These are phyloP conservation scores for Arachnopeziza araneosa DNA, from an alignment of 2,329 filamentous ascomycete species.

Conservation along the genomic window DNA sequence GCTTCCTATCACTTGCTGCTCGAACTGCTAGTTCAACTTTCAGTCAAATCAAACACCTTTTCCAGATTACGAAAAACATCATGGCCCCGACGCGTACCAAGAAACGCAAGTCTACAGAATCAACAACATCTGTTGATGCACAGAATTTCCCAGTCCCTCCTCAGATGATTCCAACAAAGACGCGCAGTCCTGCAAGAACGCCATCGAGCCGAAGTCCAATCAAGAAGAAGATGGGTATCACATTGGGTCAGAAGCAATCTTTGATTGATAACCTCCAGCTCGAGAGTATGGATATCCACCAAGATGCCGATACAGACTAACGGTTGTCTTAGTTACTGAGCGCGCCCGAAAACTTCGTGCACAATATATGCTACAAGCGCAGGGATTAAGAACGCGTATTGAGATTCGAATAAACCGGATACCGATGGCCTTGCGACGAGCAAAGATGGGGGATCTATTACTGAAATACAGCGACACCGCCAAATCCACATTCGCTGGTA, in stretches of 20 bases:
- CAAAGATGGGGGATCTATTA: slow-evolving; percentile 73
- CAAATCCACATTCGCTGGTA: slow-evolving; percentile 7
- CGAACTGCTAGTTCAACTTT: too few relatives aligned
- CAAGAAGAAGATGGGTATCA: slow-evolving; percentile 56
- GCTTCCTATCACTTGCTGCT: background rate
- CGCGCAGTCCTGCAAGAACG: slow-evolving; percentile 30
- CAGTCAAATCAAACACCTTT: slow-evolving; percentile 2
- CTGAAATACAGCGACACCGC: slow-evolving; percentile 22
- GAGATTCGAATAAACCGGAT: slow-evolving; percentile 93
- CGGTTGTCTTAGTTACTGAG: slow-evolving; percentile 63
- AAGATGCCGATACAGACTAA: background rate
- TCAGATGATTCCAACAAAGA: slow-evolving; percentile 32
- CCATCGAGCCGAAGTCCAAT: slow-evolving; percentile 51
- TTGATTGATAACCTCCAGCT: slow-evolving; percentile 85
- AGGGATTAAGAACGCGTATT: slow-evolving; percentile 77
- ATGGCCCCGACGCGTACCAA: slow-evolving; percentile 45
- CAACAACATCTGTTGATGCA: slow-evolving; percentile 24
- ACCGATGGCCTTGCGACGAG: slow-evolving; percentile 69
- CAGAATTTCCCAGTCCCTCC: slow-evolving; percentile 25
- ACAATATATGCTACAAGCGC: slow-evolving; percentile 83
- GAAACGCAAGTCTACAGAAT: slow-evolving; percentile 41
- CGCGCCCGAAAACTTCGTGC: slow-evolving; percentile 81
- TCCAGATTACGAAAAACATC: slow-evolving; percentile 1
- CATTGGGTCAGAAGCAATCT: slow-evolving; percentile 72
- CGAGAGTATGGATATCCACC: slow-evolving; percentile 58